Evolutionary conservation across 2,329 filamentous ascomycete genomes (phyloP).

Genomic region (Mycogone perniciosa): DNA sequence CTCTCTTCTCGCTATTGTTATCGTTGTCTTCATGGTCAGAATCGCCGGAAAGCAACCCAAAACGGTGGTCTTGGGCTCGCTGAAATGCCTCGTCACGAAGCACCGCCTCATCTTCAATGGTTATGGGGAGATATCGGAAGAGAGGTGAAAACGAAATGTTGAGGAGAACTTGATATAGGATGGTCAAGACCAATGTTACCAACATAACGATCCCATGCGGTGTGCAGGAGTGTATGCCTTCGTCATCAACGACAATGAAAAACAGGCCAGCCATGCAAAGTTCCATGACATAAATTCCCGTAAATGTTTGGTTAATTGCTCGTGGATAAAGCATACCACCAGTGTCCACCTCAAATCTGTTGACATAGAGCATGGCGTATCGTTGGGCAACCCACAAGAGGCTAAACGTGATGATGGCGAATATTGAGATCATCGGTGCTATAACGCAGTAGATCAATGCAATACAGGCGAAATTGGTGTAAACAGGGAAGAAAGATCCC

Average conservation of each 20-base stretch:
- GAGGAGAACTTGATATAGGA: conserved; percentile 71
- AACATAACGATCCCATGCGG: conserved; percentile 84
- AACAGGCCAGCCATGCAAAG: conserved; percentile 84
- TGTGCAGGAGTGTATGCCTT: conserved; percentile 52
- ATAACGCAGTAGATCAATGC: conserved; percentile 83
- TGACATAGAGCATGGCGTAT: conserved; percentile 96
- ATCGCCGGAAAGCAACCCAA: conserved; percentile 53
- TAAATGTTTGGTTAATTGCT: conserved; percentile 93
- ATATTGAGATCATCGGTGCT: conserved; percentile 82
- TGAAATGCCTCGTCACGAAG: conserved; percentile 87
- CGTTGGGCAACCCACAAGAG: conserved; percentile 91
- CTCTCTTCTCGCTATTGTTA: conserved; percentile 27
- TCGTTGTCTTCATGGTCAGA: conserved; percentile 43
- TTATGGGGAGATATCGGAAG: conserved; percentile 85
- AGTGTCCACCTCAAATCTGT: conserved; percentile 81
- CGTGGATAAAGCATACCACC: conserved; percentile 87
- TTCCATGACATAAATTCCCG: conserved; percentile 91
- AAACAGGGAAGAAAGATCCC: conserved; percentile 92
- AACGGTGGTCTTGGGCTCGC: conserved; percentile 63
- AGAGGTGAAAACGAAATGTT: conserved; percentile 81
- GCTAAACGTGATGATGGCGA: conserved; percentile 86
- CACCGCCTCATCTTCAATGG: conserved; percentile 90
- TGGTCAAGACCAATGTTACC: conserved; percentile 62
- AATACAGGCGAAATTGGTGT: conserved; percentile 94
- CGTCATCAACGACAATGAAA: conserved; percentile 62